A percentile compares a stretch with the other conserved stretches of the same genome.
These are phyloP conservation scores for Knufia petricola DNA, from an alignment of 2,329 filamentous ascomycete species.

Conservation along the genomic window DNA sequence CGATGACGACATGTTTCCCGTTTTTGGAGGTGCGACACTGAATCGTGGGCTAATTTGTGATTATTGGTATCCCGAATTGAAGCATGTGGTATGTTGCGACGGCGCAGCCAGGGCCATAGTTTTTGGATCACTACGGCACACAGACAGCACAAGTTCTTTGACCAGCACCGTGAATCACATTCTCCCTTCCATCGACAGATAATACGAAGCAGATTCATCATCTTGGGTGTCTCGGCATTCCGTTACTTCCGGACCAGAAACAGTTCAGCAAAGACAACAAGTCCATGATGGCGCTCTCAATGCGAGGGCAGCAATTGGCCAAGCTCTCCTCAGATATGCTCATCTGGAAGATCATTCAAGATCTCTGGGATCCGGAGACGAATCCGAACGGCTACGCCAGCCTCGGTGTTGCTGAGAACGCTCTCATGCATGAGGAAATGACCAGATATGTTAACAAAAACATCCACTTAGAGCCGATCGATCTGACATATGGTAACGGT, in stretches of 20 bases:
- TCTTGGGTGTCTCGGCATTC: too few species aligned
- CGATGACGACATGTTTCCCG: neutral
- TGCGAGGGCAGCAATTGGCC: conserved; percentile 9
- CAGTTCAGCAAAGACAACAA: too few species aligned
- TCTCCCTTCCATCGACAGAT: too few species aligned
- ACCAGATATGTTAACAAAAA: conserved; percentile 34
- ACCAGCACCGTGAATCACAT: too few species aligned
- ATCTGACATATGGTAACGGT: conserved; percentile 33
- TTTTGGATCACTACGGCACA: too few species aligned
- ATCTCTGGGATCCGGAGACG: conserved; percentile 38
- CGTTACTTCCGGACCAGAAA: neutral
- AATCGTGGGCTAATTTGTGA: neutral
- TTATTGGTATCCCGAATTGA: too few species aligned
- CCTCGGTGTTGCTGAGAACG: conserved; percentile 46
- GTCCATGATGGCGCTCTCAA: conserved; percentile 10
- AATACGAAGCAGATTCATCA: too few species aligned
- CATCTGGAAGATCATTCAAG: conserved; percentile 38
- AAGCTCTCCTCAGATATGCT: conserved; percentile 7
- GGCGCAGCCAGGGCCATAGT: too few species aligned
- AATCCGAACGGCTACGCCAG: conserved; percentile 39
- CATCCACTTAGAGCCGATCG: conserved; percentile 24
- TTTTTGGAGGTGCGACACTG: neutral
- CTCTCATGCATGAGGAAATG: conserved; percentile 41
- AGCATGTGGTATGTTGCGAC: too few species aligned
- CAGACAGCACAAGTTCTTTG: too few species aligned